phyloP scores from a whole-genome alignment of 2,329 filamentous ascomycete genomes.

The Penicillium decumbens region DNA sequence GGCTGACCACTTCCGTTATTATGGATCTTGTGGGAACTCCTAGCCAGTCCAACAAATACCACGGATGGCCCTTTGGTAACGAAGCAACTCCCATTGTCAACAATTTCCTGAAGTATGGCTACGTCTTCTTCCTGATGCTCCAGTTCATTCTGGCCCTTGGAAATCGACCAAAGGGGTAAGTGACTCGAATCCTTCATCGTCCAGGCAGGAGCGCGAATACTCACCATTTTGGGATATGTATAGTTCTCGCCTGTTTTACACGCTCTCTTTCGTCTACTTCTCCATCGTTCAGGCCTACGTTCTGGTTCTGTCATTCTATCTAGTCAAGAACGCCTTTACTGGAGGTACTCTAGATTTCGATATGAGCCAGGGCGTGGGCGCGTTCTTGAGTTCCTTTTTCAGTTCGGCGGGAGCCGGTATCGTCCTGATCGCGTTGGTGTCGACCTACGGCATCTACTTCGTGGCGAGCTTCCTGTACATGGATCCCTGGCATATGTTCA shows the following conservation, averaged over 20 bases:
- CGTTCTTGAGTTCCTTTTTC: conserved; percentile 77
- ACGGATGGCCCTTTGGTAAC: conserved; percentile 25
- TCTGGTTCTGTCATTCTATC: conserved; percentile 76
- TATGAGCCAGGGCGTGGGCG: conserved; percentile 54
- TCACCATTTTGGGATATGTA: neutral
- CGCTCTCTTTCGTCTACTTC: conserved; percentile 82
- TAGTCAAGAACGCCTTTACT: conserved; percentile 76
- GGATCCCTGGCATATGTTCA: conserved; percentile 99
- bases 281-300: conserved; percentile 82
- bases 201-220: neutral
- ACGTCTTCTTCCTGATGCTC: conserved; percentile 81
- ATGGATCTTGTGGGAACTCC: conserved; percentile 27
- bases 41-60: conserved; percentile 16
- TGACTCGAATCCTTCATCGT: neutral
- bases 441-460: conserved; percentile 94
- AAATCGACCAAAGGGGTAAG: conserved; percentile 84
- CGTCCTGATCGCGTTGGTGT: conserved; percentile 82
- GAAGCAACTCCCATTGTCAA: conserved; percentile 70
- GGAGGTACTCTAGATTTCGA: conserved; percentile 55
- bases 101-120: conserved; percentile 80
- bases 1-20: conserved; percentile 25
- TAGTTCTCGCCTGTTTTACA: conserved; percentile 71
- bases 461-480: conserved; percentile 95
- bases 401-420: conserved; percentile 71
- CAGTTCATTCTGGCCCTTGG: conserved; percentile 94